phyloP scores from a whole-genome alignment of 768 basidiomycete genomes.

The Termitomyces sp. region DNA sequence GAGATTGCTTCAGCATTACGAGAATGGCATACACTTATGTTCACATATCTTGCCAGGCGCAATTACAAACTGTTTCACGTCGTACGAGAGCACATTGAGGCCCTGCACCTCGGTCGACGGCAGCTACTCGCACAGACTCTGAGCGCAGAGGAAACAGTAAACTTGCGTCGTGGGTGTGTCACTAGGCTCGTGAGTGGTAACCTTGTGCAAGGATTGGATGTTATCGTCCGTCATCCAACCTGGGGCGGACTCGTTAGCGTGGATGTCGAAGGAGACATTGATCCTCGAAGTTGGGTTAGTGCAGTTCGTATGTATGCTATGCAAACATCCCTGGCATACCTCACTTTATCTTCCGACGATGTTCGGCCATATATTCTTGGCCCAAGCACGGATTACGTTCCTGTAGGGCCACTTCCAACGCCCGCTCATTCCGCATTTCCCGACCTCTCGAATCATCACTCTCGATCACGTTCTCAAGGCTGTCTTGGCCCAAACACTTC shows the following conservation, averaged over 20 bases:
- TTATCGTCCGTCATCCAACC: conserved; percentile 93
- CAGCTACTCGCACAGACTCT: conserved; percentile 88
- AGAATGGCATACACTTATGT: conserved; percentile 94
- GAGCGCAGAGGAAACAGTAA: conserved; percentile 80
- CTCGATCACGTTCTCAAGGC: conserved; percentile 35
- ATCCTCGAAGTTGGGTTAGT: conserved; percentile 82
- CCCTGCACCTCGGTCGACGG: conserved; percentile 85
- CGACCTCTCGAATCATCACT: conserved; percentile 40
- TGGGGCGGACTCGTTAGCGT: conserved; percentile 89
- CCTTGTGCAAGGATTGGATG: conserved; percentile 86
- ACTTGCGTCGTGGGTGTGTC: conserved; percentile 84
- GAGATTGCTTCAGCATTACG: conserved; percentile 95
- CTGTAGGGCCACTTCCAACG: conserved; percentile 46
- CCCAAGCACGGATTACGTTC: conserved; percentile 43
- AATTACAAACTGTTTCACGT: conserved; percentile 88
- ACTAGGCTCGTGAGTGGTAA: conserved; percentile 85
- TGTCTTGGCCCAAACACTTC: conserved; percentile 25
- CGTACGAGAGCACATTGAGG: conserved; percentile 87
- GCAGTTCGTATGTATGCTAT: conserved; percentile 89
- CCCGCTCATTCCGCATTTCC: conserved; percentile 73
- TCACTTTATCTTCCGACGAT: conserved; percentile 49
- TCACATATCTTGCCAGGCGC: conserved; percentile 82
- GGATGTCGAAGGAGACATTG: conserved; percentile 83
- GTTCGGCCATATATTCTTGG: conserved; percentile 38
- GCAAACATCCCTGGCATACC: conserved; percentile 81